These are phyloP conservation scores for Cyberlindnera maclurae DNA, from an alignment of 805 yeast species.

Conservation along the genomic window DNA sequence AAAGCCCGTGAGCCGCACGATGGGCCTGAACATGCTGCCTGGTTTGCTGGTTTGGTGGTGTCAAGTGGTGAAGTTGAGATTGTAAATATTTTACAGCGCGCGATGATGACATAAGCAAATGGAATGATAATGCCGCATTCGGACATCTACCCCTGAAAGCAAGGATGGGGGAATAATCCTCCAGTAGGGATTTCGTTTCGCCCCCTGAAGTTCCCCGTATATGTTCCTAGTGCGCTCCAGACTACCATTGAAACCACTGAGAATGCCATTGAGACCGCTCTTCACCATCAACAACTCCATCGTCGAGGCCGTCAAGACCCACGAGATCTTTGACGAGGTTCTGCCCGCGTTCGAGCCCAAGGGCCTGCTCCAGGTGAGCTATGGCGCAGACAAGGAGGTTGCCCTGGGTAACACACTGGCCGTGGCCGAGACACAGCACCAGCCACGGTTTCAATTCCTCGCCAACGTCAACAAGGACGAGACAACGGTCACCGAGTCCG, in stretches of 20 bases:
- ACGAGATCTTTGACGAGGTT: slow-evolving; percentile 39
- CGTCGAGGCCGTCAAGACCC: slow-evolving; percentile 32
- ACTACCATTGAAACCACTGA: not conserved
- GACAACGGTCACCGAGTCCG: slow-evolving; percentile 27
- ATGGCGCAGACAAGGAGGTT: slow-evolving; percentile 53
- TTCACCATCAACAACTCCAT: slow-evolving; percentile 24
- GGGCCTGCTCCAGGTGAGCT: slow-evolving; percentile 52
- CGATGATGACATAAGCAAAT: too few relatives aligned
- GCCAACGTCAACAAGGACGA: slow-evolving; percentile 18
- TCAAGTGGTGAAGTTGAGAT: too few relatives aligned
- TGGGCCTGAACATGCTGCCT: not conserved
- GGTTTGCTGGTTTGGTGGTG: not conserved
- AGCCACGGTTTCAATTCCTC: slow-evolving; percentile 63
- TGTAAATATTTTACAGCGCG: too few relatives aligned
- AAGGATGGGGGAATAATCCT: too few relatives aligned
- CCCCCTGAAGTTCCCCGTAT: too few relatives aligned
- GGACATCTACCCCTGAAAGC: too few relatives aligned
- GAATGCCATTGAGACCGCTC: slow-evolving; percentile 19
- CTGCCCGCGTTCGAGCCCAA: slow-evolving; percentile 23
- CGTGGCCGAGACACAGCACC: slow-evolving; percentile 58
- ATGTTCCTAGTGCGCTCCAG: too few relatives aligned
- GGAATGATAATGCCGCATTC: too few relatives aligned
- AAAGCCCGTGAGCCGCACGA: too few relatives aligned
- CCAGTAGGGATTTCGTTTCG: too few relatives aligned
- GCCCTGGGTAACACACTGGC: slow-evolving; percentile 71